These are phyloP conservation scores for Thraustochytrium striatum DNA, from an alignment of 352 stramenopile species.

Conservation along the genomic window DNA sequence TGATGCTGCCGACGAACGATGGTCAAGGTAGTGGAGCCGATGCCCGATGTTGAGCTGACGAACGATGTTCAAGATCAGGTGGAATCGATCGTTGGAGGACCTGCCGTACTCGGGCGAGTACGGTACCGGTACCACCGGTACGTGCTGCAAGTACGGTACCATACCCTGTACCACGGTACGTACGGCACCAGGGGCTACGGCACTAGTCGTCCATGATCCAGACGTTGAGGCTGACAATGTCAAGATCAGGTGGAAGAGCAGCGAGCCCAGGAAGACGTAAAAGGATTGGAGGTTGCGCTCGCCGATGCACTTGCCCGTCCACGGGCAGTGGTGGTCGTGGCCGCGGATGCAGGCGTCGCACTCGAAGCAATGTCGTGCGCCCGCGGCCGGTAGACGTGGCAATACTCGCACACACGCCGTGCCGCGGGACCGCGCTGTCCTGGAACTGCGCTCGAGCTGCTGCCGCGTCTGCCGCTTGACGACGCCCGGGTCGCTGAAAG, in stretches of 20 bases:
- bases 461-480: constrained; percentile 1
- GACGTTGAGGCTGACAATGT: constrained; percentile 72
- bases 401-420: constrained; percentile 31
- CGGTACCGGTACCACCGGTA: too few relatives aligned
- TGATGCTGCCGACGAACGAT: too few relatives aligned
- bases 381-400: constrained; percentile 53
- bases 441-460: neutral
- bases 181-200: too few relatives aligned
- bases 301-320: constrained; percentile 60
- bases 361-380: constrained; percentile 73
- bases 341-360: constrained; percentile 76
- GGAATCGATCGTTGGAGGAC: too few relatives aligned
- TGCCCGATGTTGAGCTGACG: too few relatives aligned
- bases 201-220: too few relatives aligned
- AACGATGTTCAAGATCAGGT: too few relatives aligned
- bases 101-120: too few relatives aligned
- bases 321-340: constrained; percentile 63
- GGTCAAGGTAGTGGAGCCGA: too few relatives aligned
- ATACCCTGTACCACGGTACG: too few relatives aligned
- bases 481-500: constrained; percentile 30
- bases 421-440: neutral
- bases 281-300: constrained; percentile 57
- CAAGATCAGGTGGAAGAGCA: constrained; percentile 76
- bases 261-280: constrained; percentile 66
- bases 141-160: too few relatives aligned